Evolutionary conservation across 2,329 filamentous ascomycete species (phyloP), one percentile per base, ranked within the genome.

Genomic region (Pseudofabraea citricarpa): DNA sequence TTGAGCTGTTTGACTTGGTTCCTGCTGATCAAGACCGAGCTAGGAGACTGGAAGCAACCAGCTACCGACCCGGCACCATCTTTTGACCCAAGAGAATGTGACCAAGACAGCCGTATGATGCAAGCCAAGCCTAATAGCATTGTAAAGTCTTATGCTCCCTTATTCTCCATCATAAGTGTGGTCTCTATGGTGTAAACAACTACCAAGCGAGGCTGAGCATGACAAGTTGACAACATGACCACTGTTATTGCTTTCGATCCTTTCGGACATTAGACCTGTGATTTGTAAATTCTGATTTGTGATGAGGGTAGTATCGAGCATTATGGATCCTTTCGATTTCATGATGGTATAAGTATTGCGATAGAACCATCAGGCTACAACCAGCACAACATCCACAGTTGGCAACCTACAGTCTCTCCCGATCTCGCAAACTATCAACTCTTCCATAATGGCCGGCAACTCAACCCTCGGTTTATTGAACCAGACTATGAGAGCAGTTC

Each of bases 401-500:
- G n/a, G n/a, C 24, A 27, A 27, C 24, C 7, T 27, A 27, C 7
- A 27, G 24, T 13, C 7, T 27, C 7, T 27, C 13, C 24, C 8
- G 24, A 27, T 7, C 24, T 27, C 13, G 24, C 24, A 27, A 13
- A 27, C 7, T 27, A 27, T 27, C 24, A 27, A 27, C 24, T 27
- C 24, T 27, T 27, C 24, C 13, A 27, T 27, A 7, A 27, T 27
- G 33, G 19, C 5, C 20, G 15, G 5, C 15, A 41, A 23, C 26
- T 4, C 18, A 41, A 33, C 26, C 6, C 26, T 41, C 15, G 12
- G 15, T 13, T 4, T 8, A 22, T 16, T 33, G 13, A 37, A 43
- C 22, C 32, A 20, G 18, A 37, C 41, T 24, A 43, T 43, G 41
- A 18, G 24, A 6, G 41, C 24, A 3, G 41, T 43, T 21, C 6